These are phyloP conservation scores for Cetraspora pellucida DNA, from an alignment of 192 early-diverging fungal species.

Conservation along the genomic window DNA sequence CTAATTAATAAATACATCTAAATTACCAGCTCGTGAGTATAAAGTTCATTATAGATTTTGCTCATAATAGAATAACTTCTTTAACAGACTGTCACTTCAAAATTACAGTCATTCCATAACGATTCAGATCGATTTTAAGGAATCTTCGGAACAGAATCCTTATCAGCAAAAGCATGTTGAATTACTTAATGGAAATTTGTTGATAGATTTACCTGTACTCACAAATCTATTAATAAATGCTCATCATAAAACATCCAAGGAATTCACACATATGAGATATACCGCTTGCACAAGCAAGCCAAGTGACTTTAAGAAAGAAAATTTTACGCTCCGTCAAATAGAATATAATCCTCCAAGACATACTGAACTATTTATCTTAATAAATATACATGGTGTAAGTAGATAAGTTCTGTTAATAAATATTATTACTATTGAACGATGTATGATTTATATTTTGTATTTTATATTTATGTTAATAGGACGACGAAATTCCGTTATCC, in stretches of 20 bases:
- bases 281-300: constrained; percentile 89
- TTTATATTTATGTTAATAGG: constrained; percentile 39
- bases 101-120: no score
- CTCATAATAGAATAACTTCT: no score
- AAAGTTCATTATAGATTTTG: no score
- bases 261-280: constrained; percentile 93
- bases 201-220: constrained; percentile 73
- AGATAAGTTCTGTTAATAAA: no score
- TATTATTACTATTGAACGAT: not conserved
- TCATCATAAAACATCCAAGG: constrained; percentile 62
- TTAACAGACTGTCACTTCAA: no score
- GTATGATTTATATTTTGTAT: no score
- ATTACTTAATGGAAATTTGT: constrained; percentile 68
- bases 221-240: constrained; percentile 54
- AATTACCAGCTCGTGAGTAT: no score
- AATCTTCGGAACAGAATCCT: no score
- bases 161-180: constrained; percentile 50
- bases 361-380: constrained; percentile 79
- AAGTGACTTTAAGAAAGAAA: constrained; percentile 72
- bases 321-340: constrained; percentile 74
- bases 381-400: constrained; percentile 78
- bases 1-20: no score
- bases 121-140: no score
- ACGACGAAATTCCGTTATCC: constrained; percentile 87
- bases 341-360: constrained; percentile 49